Conservation (phyloP, 371 early-diverging fungal species). For the Saksenaea vasiformis region DNA sequence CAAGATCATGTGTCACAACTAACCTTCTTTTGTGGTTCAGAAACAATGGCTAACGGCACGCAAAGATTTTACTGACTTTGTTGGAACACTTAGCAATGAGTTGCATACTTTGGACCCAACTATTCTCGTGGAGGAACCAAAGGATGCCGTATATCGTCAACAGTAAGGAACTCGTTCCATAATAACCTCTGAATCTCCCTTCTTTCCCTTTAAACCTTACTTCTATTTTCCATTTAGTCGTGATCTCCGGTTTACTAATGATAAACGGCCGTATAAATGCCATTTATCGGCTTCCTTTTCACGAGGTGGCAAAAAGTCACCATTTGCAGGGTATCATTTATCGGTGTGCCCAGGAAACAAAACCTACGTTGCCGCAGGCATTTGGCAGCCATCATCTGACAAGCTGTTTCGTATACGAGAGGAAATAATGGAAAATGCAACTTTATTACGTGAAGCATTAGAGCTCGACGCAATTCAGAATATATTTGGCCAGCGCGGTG, state of each 20-base stretch:
- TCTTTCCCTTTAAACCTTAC: not conserved
- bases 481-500: slow-evolving; percentile 46
- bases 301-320: slow-evolving; percentile 50
- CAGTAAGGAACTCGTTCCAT: slow-evolving; percentile 29
- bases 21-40: slow-evolving; percentile 8
- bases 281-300: slow-evolving; percentile 50
- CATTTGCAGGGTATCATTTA: slow-evolving; percentile 53
- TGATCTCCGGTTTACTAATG: slow-evolving; percentile 62
- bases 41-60: slow-evolving; percentile 39
- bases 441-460: slow-evolving; percentile 45
- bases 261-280: slow-evolving; percentile 56
- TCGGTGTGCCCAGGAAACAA: slow-evolving; percentile 40
- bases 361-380: slow-evolving; percentile 44
- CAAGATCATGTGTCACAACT: not conserved
- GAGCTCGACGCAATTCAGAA: slow-evolving; percentile 43
- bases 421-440: slow-evolving; percentile 43
- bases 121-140: slow-evolving; percentile 46
- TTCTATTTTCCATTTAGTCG: slow-evolving; percentile 30
- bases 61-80: slow-evolving; percentile 57
- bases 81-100: slow-evolving; percentile 43
- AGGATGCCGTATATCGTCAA: slow-evolving; percentile 52
- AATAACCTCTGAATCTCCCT: not conserved
- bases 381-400: slow-evolving; percentile 46
- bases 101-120: slow-evolving; percentile 49
- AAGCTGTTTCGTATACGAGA: slow-evolving; percentile 38